A percentile compares a stretch with the other conserved stretches of the same genome.
Conservation (phyloP, 2,329 filamentous ascomycete genomes). For the Xylaria sp. region DNA sequence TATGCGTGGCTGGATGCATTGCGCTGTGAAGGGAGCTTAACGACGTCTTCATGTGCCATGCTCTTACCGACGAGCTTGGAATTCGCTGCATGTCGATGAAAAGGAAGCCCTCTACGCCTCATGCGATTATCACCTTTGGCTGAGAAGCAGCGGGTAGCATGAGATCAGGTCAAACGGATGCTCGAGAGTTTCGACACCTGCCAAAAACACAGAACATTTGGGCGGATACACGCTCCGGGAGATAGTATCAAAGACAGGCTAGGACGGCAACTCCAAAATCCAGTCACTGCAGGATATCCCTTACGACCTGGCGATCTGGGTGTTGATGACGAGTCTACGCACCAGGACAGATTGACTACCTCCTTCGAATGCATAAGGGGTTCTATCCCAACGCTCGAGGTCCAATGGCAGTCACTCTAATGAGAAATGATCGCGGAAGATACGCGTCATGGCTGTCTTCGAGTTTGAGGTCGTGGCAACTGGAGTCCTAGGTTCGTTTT, state of each 20-base stretch:
- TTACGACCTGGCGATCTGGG: too few relatives aligned
- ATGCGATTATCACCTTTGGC: neutral
- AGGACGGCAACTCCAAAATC: too few relatives aligned
- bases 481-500: neutral
- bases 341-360: neutral
- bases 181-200: neutral
- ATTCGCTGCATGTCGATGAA: too few relatives aligned
- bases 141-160: neutral
- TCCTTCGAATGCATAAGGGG: neutral
- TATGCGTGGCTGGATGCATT: neutral
- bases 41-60: too few relatives aligned
- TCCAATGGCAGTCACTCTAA: neutral
- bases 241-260: neutral
- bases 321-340: too few relatives aligned
- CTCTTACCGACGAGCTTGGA: too few relatives aligned
- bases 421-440: neutral
- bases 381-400: neutral
- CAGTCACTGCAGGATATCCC: too few relatives aligned
- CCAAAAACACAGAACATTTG: neutral
- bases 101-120: too few relatives aligned
- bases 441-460: neutral
- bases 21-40: too few relatives aligned
- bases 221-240: too few relatives aligned
- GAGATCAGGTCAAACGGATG: neutral
- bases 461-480: neutral